A percentile compares a stretch with the other conserved stretches of the same genome.
phyloP scores from a whole-genome alignment of 495 filamentous ascomycete species.

The Antarctomyces pellizariae region DNA sequence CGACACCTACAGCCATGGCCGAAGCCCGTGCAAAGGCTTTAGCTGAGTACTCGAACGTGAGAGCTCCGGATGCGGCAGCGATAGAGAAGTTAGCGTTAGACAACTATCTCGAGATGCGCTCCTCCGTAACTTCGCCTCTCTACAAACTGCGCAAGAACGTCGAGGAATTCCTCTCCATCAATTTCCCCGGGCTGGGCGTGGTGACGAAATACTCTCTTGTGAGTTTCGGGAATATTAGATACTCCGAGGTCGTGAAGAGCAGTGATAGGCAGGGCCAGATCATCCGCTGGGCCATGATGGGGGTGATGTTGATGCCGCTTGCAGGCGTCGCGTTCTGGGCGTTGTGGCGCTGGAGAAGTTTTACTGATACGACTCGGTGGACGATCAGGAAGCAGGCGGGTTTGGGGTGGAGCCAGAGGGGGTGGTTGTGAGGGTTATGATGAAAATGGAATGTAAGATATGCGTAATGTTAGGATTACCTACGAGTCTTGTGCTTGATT shows the following conservation, averaged over 20 bases:
- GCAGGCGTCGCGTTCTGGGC: no score
- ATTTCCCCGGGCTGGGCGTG: slow-evolving; percentile 57
- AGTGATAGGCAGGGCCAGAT: slow-evolving; percentile 44
- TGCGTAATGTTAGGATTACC: neutral
- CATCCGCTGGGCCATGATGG: no score
- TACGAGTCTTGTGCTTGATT: slow-evolving; percentile 1
- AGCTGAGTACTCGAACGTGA: slow-evolving; percentile 43
- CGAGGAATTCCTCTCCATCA: slow-evolving; percentile 64
- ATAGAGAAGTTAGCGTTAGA: slow-evolving; percentile 83
- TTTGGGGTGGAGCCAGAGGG: neutral
- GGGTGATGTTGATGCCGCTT: no score
- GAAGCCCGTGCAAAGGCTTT: slow-evolving; percentile 35
- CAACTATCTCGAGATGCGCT: slow-evolving; percentile 87
- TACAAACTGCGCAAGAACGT: slow-evolving; percentile 64
- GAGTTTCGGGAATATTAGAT: slow-evolving; percentile 79
- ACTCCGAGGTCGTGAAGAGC: slow-evolving; percentile 52
- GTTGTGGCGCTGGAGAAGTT: neutral
- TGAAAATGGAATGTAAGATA: neutral
- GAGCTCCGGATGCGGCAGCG: slow-evolving; percentile 54
- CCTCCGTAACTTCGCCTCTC: slow-evolving; percentile 45
- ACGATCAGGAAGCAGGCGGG: no score
- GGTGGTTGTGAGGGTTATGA: neutral
- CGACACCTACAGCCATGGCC: slow-evolving; percentile 11
- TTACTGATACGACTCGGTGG: neutral
- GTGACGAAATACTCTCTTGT: slow-evolving; percentile 83